Evolutionary conservation across 148 eudicot genomes (phyloP).

Genomic region (Fallopia convolvulus): DNA sequence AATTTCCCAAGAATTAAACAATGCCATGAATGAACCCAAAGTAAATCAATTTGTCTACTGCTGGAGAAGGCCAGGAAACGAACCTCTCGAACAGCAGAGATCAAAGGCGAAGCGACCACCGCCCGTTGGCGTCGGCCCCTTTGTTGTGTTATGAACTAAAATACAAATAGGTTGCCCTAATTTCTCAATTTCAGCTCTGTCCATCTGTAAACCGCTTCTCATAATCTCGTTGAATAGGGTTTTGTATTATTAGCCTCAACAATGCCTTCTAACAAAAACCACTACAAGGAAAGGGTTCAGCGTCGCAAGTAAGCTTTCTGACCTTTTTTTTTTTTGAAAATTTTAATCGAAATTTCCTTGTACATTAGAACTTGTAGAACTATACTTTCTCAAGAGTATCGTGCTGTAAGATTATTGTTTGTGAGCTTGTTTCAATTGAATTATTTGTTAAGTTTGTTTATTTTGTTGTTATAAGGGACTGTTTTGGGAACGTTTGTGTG

Average conservation of each 20-base stretch:
- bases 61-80: not conserved
- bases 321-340: not conserved
- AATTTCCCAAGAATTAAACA: no score
- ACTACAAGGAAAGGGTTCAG: conserved; percentile 30
- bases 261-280: conserved; percentile 37
- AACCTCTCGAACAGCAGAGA: not conserved
- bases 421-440: not conserved
- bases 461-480: not conserved
- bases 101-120: not conserved
- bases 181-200: not conserved
- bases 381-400: not conserved
- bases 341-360: not conserved
- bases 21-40: no score
- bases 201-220: not conserved
- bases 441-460: not conserved
- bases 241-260: conserved; percentile 1
- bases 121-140: not conserved
- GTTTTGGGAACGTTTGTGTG: not conserved
- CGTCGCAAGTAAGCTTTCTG: conserved; percentile 29
- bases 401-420: not conserved
- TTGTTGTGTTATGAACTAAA: not conserved
- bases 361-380: not conserved
- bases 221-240: not conserved
- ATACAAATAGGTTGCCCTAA: not conserved
- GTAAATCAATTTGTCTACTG: no score